Percentiles rank a stretch among this genome's conserved stretches.
phyloP scores from a whole-genome alignment of 1,284 basidiomycete genomes.

The Ceratobasidium sp. region DNA sequence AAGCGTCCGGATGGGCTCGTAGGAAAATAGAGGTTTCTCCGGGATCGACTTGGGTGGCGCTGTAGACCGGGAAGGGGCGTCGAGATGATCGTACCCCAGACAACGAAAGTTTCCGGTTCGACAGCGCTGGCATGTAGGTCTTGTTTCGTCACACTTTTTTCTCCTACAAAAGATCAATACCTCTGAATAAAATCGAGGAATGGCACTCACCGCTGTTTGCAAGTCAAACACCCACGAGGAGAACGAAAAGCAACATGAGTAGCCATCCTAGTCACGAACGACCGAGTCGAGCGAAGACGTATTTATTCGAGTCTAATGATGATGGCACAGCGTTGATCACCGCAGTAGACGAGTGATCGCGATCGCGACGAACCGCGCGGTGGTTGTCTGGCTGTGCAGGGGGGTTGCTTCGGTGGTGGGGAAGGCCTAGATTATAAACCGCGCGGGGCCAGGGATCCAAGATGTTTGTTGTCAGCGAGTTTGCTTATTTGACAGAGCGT shows the following conservation, averaged over 20 bases:
- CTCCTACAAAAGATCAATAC: background rate
- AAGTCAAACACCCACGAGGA: conserved; percentile 14
- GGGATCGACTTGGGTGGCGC: background rate
- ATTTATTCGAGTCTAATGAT: background rate
- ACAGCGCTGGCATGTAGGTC: background rate
- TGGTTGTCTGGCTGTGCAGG: too few relatives aligned
- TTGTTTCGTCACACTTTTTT: conserved; percentile 23
- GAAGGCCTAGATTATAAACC: too few relatives aligned
- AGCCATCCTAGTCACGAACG: background rate
- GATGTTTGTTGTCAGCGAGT: too few relatives aligned
- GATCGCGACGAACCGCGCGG: too few relatives aligned
- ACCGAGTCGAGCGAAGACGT: background rate
- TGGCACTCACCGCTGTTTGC: conserved; percentile 8
- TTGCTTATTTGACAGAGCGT: too few relatives aligned
- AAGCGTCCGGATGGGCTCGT: background rate
- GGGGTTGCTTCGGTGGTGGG: too few relatives aligned
- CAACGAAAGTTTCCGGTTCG: background rate
- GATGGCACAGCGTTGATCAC: background rate
- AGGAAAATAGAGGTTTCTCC: background rate
- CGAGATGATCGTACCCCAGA: conserved; percentile 1
- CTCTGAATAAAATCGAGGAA: background rate
- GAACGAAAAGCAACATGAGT: conserved; percentile 5
- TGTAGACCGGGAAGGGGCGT: background rate
- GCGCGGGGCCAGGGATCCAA: too few relatives aligned
- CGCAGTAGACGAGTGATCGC: too few relatives aligned